Evolutionary conservation across 73 alveolate species (phyloP), one percentile per base, ranked within the genome.

Genomic region (Vitrella brassicaformis): DNA sequence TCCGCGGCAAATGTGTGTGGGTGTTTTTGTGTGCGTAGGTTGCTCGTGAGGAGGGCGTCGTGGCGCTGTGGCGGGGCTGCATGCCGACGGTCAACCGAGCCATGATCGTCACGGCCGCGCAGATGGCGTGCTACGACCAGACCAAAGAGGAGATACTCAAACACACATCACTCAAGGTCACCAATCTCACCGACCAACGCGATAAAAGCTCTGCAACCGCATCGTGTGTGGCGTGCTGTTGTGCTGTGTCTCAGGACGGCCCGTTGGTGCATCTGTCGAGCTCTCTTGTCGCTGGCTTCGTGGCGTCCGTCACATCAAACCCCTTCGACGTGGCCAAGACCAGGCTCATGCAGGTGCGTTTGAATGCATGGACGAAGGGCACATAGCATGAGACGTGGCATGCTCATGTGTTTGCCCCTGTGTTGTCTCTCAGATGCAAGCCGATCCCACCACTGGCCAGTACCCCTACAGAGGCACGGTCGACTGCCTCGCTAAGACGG

Each of bases 41-140:
- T n/a, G n/a, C n/a, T n/a, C n/a, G n/a, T 28, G 97, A 91, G 78
- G 97, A 91, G 74, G 97, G 97, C 1, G 47, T 90, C 26, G 27
- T 72, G 19, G 70, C 91, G 28, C 76, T 86, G 26, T 91, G 97
- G 96, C 87, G 82, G 74, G 97, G 95, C 1, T 79, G 90, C 39
- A 78, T 87, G 7, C 97, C 97, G 1, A 90, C 97, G 18, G 80
- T 91, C 25, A 80, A 81, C 66, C 88, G 97, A 73, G 97, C 97
- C 14, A 67, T 85, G 74, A 81, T 91, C 28, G 65, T 91, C 27
- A 91, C 88, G 74, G 72, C 90, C 22, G 93, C 94, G 18, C 84
- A 87, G 94, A 86, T 92, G 19, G 94, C 89, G 9, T 81, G 94
- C 0, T 92, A 84, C 78, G 97, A 92, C 87, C 93, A 90, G 70